Evolutionary conservation across 768 basidiomycete genomes (phyloP), one percentile per base, ranked within the genome.

Genomic region (Mycena crocata): DNA sequence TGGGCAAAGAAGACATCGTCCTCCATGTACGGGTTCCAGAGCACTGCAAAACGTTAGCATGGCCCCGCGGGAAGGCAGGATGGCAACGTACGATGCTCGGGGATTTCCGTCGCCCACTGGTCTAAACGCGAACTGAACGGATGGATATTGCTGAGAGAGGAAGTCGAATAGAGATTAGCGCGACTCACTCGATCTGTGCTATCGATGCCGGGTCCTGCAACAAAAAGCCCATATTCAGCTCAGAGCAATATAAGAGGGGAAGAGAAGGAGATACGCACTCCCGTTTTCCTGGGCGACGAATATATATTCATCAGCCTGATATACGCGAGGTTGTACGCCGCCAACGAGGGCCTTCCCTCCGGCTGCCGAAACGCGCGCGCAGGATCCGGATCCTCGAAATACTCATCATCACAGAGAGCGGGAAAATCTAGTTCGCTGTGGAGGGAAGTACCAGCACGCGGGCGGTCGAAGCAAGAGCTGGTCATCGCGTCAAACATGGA

Each of bases 361-460:
- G 87, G 88, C 68, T 88, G 88, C 61, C 80, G 79, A 75, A 85
- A 87, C 8, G 80, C 78, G 13, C 74, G 76, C 3, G 75, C 74
- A 2, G 80, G 78, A 45, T 80, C 80, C 1, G 63, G 75, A 30
- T 70, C 73, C n/a, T 80, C 77, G 86, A 86, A 88, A 65, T 84
- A 87, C 67, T 81, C 79, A 71, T 82, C 80, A 68, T 89, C 87
- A 37, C 85, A 84, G 37, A 83, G 82, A 0, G 83, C 80, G 49
- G 86, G 86, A 34, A 83, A 74, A 57, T 85, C 84, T 17, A 85
- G 77, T 55, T 87, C 87, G 68, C 85, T 85, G 63, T 84, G 84
- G 55, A 45, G 37, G 2, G 42, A 49, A 28, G 17, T 30, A 14
- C 30, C 13, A 24, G 60, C 84, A 46, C 86, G 80, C 2, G 86